Percentiles rank a stretch among this genome's conserved stretches.
Conservation (phyloP, 2,329 filamentous ascomycete species). For the Colletotrichum sp. region DNA sequence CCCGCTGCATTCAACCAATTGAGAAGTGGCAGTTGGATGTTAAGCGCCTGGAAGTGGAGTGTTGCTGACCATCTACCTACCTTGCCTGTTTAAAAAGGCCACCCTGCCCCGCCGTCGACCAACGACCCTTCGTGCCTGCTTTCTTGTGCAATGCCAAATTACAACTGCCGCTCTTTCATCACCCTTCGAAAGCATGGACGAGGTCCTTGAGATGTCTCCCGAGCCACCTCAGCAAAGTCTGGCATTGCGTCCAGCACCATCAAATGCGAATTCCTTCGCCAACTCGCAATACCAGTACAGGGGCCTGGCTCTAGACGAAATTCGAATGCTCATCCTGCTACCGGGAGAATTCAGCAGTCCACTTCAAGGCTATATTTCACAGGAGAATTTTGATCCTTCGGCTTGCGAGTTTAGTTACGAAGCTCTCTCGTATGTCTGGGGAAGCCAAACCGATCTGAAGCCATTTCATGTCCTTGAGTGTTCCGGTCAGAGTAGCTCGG, state of each 20-base stretch:
- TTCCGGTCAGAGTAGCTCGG: background rate
- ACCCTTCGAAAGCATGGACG: accelerated
- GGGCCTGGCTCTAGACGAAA: background rate
- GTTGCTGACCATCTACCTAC: background rate
- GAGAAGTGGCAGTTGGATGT: background rate
- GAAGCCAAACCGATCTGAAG: background rate
- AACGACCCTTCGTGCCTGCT: background rate
- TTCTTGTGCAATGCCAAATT: background rate
- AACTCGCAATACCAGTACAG: background rate
- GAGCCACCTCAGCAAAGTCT: background rate
- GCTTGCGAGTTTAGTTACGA: background rate
- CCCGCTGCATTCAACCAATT: accelerated
- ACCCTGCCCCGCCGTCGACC: too few species aligned
- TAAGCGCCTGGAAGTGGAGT: background rate
- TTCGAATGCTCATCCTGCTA: background rate
- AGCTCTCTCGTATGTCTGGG: constrained; percentile 1
- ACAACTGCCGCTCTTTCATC: accelerated
- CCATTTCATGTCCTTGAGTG: background rate
- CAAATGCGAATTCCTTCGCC: accelerated
- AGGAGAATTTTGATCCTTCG: background rate
- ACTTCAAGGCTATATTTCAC: accelerated
- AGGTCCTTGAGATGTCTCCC: background rate
- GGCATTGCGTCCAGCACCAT: background rate
- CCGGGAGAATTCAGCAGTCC: background rate
- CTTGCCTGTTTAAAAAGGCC: too few species aligned